Percentiles rank a stretch among this genome's conserved stretches.
These are phyloP conservation scores for Pseudogymnoascus sp. DNA, from an alignment of 2,329 filamentous ascomycete genomes.

Conservation along the genomic window DNA sequence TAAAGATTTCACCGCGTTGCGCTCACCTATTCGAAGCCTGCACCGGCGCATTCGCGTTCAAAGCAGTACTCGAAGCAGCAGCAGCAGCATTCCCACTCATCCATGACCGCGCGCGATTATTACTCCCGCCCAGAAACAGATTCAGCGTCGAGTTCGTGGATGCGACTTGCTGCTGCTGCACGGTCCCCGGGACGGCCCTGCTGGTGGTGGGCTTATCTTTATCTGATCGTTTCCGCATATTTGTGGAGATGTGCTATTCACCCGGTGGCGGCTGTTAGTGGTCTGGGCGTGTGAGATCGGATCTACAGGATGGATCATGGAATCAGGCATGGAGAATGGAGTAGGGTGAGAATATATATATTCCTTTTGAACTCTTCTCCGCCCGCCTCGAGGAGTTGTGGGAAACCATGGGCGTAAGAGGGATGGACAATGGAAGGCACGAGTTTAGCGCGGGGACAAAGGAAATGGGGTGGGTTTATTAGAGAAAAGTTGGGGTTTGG, in stretches of 20 bases:
- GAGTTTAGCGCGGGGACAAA: too few relatives aligned
- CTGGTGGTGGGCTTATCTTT: slow-evolving; percentile 19
- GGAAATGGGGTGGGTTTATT: too few relatives aligned
- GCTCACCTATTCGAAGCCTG: background rate
- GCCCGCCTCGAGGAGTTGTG: too few relatives aligned
- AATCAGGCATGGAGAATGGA: too few relatives aligned
- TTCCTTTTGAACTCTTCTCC: too few relatives aligned
- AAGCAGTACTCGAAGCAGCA: slow-evolving; percentile 25
- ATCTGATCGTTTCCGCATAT: slow-evolving; percentile 28
- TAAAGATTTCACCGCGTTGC: background rate
- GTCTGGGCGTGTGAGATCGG: background rate
- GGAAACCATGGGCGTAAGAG: too few relatives aligned
- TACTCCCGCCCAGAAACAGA: slow-evolving; percentile 25
- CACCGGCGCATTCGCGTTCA: slow-evolving; percentile 14
- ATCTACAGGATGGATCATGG: background rate
- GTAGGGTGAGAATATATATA: too few relatives aligned
- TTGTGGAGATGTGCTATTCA: background rate
- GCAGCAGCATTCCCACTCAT: slow-evolving; percentile 22
- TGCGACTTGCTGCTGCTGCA: slow-evolving; percentile 26
- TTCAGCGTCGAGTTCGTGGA: slow-evolving; percentile 30
- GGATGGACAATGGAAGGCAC: too few relatives aligned
- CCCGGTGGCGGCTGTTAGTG: too few relatives aligned
- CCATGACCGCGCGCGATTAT: slow-evolving; percentile 27
- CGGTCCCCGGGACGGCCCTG: background rate
- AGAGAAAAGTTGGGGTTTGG: too few relatives aligned